These are phyloP conservation scores for Vanderwaltozyma yarrowii DNA, from an alignment of 805 yeast species.

Conservation along the genomic window DNA sequence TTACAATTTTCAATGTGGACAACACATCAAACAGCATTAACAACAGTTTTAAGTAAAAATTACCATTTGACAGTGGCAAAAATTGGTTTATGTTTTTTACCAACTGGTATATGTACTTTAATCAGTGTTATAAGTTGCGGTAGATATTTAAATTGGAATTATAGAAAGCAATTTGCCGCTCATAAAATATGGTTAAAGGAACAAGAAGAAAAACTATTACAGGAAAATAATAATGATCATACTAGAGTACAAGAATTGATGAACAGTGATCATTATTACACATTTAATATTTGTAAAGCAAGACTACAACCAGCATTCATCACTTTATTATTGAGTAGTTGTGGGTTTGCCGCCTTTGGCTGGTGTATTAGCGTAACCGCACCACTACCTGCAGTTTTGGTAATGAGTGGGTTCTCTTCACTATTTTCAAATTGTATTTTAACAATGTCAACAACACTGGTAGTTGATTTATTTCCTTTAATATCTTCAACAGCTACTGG, in stretches of 20 bases:
- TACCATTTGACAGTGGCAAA: conserved; percentile 45
- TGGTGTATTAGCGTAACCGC: conserved; percentile 54
- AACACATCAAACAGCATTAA: conserved; percentile 52
- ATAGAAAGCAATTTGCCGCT: conserved; percentile 16
- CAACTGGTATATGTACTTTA: conserved; percentile 62
- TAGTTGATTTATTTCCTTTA: conserved; percentile 68
- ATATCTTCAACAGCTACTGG: conserved; percentile 68
- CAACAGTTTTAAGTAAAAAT: conserved; percentile 39
- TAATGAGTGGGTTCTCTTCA: conserved; percentile 49
- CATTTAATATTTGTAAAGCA: conserved; percentile 46
- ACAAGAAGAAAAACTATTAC: conserved; percentile 9
- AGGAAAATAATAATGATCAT: conserved; percentile 13
- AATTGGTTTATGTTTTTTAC: conserved; percentile 63
- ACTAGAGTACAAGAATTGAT: conserved; percentile 13
- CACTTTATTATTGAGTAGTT: conserved; percentile 33
- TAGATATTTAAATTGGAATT: conserved; percentile 39
- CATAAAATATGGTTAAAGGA: conserved; percentile 17
- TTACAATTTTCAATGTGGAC: conserved; percentile 64
- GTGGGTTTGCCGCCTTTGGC: conserved; percentile 46
- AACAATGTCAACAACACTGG: conserved; percentile 49
- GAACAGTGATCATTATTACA: conserved; percentile 22
- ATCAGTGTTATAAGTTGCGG: conserved; percentile 54
- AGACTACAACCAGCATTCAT: conserved; percentile 39
- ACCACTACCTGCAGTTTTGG: conserved; percentile 44
- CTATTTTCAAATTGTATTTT: conserved; percentile 48